phyloP scores from a whole-genome alignment of 108 stramenopile genomes.

The Poteriospumella lacustris region DNA sequence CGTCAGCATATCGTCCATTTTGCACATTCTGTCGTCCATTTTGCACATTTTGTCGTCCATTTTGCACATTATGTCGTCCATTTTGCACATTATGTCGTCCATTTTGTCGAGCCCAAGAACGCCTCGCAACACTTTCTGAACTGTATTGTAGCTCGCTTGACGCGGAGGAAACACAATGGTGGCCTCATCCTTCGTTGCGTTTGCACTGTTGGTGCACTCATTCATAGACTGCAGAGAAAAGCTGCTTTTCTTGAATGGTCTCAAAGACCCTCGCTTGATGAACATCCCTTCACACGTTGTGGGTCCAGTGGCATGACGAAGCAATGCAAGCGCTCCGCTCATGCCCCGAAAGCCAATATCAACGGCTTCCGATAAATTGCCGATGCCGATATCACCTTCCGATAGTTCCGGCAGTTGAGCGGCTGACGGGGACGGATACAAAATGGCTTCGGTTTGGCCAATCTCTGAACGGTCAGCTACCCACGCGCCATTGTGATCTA shows the following conservation, averaged over 20 bases:
- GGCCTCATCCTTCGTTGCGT: background rate
- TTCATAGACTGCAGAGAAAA: background rate
- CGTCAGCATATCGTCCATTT: background rate
- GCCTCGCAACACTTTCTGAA: background rate
- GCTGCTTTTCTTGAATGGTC: background rate
- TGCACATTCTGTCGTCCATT: too few species aligned
- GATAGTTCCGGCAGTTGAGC: background rate
- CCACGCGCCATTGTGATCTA: background rate
- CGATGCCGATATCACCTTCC: background rate
- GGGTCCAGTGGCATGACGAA: background rate
- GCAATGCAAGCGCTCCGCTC: background rate
- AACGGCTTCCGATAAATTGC: background rate
- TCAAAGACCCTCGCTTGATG: background rate
- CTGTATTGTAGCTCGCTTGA: background rate
- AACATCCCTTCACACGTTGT: background rate
- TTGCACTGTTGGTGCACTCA: background rate
- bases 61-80: too few species aligned
- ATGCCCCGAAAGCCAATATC: background rate
- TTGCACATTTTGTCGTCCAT: too few species aligned
- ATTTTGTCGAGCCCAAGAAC: background rate
- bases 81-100: too few species aligned
- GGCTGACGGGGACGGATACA: background rate
- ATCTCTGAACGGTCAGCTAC: background rate
- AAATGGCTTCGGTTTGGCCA: slow-evolving; percentile 2
- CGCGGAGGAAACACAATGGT: background rate